These are phyloP conservation scores for Zopfia rhizophila DNA, from an alignment of 2,329 filamentous ascomycete genomes.

Conservation along the genomic window DNA sequence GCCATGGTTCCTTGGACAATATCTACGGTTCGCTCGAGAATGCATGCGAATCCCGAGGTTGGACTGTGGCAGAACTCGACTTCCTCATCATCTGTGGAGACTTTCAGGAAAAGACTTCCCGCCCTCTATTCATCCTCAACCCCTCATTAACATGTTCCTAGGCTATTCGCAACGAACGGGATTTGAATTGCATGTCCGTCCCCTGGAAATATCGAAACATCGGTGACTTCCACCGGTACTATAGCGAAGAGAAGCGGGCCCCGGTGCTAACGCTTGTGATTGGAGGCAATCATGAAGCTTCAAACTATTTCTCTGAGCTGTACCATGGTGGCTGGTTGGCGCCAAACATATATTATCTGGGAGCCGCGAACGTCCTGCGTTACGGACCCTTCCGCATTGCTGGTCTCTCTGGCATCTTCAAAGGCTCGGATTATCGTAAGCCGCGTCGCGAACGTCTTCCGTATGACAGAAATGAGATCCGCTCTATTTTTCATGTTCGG, in stretches of 20 bases:
- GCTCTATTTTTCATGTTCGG: conserved; percentile 11
- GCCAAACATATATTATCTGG: conserved; percentile 17
- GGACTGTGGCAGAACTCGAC: conserved; percentile 13
- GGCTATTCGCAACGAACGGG: conserved; percentile 16
- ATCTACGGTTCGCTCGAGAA: conserved; percentile 19
- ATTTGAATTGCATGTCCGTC: conserved; percentile 19
- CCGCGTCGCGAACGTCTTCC: conserved; percentile 12
- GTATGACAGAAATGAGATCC: conserved; percentile 9
- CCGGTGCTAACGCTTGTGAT: conserved; percentile 14
- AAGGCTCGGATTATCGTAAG: conserved; percentile 8
- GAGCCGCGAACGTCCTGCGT: conserved; percentile 9
- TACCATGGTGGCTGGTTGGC: conserved; percentile 15
- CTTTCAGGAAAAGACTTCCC: conserved; percentile 13
- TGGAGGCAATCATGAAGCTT: conserved; percentile 16
- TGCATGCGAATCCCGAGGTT: conserved; percentile 14
- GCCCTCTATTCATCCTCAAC: not conserved
- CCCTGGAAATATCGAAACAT: conserved; percentile 12
- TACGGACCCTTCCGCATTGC: conserved; percentile 14
- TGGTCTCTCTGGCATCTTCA: conserved; percentile 12
- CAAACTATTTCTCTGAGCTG: conserved; percentile 15
- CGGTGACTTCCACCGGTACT: conserved; percentile 15
- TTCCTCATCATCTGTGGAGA: conserved; percentile 22
- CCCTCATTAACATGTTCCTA: conserved; percentile 6
- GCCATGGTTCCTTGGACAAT: conserved; percentile 11
- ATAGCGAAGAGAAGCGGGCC: conserved; percentile 9